Conservation (phyloP, 208 protist species). For the Herpetomonas samuelpessoai region DNA sequence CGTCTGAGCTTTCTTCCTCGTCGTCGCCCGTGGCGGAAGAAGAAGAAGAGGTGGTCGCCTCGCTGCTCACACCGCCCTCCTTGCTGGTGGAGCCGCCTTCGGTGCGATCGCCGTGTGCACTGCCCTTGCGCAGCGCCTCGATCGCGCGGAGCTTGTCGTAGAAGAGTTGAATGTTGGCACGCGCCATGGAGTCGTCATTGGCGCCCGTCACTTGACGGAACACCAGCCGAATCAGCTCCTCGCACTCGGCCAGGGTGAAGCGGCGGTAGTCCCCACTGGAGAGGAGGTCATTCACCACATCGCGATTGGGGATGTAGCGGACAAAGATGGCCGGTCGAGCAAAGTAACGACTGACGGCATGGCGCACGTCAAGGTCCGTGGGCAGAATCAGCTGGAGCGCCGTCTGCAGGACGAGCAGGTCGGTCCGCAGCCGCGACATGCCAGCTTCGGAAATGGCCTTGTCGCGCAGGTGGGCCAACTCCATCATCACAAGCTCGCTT, state of each 20-base stretch:
- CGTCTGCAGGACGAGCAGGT: constrained; percentile 78
- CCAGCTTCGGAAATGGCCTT: constrained; percentile 74
- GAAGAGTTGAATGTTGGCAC: constrained; percentile 53
- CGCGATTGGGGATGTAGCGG: constrained; percentile 68
- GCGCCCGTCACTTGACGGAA: constrained; percentile 66
- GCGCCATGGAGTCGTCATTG: constrained; percentile 51
- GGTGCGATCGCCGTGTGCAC: neutral
- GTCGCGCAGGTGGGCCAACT: constrained; percentile 79
- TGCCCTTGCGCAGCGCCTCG: constrained; percentile 6
- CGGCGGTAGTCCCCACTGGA: constrained; percentile 69
- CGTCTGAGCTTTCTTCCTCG: constrained; percentile 1
- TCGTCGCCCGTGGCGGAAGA: too few relatives aligned
- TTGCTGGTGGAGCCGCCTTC: neutral
- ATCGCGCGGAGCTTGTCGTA: constrained; percentile 43
- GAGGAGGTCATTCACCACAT: constrained; percentile 77
- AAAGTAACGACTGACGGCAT: constrained; percentile 62
- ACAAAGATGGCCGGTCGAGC: constrained; percentile 67
- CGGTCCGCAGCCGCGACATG: constrained; percentile 42
- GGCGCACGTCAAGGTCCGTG: constrained; percentile 62
- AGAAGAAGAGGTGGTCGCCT: too few relatives aligned
- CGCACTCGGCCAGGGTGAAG: constrained; percentile 62
- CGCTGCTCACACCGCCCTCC: constrained; percentile 3
- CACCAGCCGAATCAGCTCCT: constrained; percentile 77
- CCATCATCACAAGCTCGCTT: constrained; percentile 72
- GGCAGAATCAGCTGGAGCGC: constrained; percentile 71